These are phyloP conservation scores for Jaminaea rosea DNA, from an alignment of 1,284 basidiomycete species.

Conservation along the genomic window DNA sequence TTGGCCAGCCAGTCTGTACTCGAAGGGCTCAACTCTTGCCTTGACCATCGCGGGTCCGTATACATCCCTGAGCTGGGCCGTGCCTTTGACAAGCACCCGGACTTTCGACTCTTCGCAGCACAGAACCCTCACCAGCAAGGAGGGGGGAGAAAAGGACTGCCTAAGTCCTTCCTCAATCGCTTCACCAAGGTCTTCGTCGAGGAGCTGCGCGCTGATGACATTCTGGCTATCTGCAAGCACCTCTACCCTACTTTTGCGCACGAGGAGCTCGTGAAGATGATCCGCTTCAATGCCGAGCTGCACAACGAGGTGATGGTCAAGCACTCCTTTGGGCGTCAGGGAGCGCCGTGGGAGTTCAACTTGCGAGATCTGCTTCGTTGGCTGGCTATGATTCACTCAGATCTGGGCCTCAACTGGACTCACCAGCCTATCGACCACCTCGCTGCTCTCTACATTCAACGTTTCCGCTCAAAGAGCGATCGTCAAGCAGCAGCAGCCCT, in stretches of 20 bases:
- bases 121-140: constrained; percentile 96
- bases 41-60: constrained; percentile 91
- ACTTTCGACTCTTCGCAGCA: constrained; percentile 92
- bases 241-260: constrained; percentile 62
- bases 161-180: constrained; percentile 92
- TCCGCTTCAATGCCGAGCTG: constrained; percentile 65
- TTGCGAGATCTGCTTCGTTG: constrained; percentile 89
- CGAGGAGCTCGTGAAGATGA: constrained; percentile 62
- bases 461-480: constrained; percentile 71
- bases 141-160: constrained; percentile 91
- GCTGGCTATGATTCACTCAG: constrained; percentile 53
- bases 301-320: constrained; percentile 63
- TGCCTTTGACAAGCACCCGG: constrained; percentile 76
- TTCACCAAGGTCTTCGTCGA: constrained; percentile 95
- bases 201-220: constrained; percentile 70
- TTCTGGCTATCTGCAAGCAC: constrained; percentile 68
- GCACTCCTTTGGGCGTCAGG: constrained; percentile 67
- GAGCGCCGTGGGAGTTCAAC: constrained; percentile 98
- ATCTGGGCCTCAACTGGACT: constrained; percentile 55
- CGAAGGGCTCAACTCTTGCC: constrained; percentile 90
- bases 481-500: constrained; percentile 57
- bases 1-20: constrained; percentile 82
- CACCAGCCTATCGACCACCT: constrained; percentile 35
- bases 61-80: constrained; percentile 91
- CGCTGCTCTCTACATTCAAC: constrained; percentile 60